Evolutionary conservation across 2,329 filamentous ascomycete genomes (phyloP), one percentile per base, ranked within the genome.

Genomic region (Aspergillus sp.): DNA sequence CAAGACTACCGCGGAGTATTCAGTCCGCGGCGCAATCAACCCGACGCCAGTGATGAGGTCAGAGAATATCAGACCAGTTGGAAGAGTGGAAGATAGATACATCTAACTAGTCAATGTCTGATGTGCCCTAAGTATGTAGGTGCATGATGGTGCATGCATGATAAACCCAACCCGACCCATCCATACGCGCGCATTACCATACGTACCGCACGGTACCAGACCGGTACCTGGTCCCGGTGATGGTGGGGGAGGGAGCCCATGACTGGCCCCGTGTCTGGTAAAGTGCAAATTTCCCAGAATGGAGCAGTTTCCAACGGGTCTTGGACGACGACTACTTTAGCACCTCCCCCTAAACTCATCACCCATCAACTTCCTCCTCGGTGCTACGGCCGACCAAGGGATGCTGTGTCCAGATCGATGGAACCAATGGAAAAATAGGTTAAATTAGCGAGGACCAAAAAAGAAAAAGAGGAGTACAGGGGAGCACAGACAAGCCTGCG

Each of bases 401-500:
- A 19, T 43, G 13, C 41, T 19, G 19, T 43, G 52, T 36, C 57
- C 57, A 59, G 57, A 58, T 58, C 49, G 57, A 58, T 58, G 57
- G 57, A 58, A 58, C 57, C 57, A 53, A 58, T 53, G 49, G 30
- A 58, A 39, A 36, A 32, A 6, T 53, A 52, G 25, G 38, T 52
- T 38, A 39, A 53, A 17, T 41, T 32, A 56, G 32, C 32, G 55
- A 55, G 49, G 49, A 43, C 30, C 30, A 43, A 30, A 48, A 41
- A 30, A 52, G 32, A 48, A 41, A 54, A 58, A 48, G 32, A 58
- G 47, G 32, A 39, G 32, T 36, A 30, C 36, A 13, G 28, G 21
- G 41, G 48, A 60, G 61, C 61, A 63, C 61, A 52, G 61, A 63
- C 61, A 28, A 50, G 57, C 50, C 39, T 39, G 61, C 57, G 60